These are phyloP conservation scores for Colletotrichum ledebouriae DNA, from an alignment of 2,329 filamentous ascomycete species.

Conservation along the genomic window DNA sequence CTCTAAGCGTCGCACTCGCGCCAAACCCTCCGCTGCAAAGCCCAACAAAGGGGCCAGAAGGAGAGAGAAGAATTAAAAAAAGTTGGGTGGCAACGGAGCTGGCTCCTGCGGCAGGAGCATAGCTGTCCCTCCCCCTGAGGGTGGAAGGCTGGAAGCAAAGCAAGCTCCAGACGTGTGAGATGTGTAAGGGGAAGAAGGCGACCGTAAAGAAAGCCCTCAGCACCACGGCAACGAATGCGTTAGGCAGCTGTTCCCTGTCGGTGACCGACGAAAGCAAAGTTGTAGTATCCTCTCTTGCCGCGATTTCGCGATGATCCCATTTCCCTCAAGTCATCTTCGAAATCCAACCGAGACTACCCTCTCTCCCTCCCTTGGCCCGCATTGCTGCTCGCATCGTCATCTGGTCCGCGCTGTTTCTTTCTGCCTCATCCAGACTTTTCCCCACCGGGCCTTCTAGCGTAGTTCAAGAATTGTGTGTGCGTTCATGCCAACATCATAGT, in stretches of 20 bases:
- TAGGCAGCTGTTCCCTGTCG: constrained; percentile 18
- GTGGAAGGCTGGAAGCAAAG: background rate
- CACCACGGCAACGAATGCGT: background rate
- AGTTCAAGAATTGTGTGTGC: constrained; percentile 15
- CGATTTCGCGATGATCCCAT: too few species aligned
- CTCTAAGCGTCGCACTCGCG: constrained; percentile 36
- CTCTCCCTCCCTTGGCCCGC: too few species aligned
- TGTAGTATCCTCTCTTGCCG: too few species aligned
- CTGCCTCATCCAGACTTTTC: background rate
- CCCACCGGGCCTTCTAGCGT: background rate
- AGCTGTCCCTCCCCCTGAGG: constrained; percentile 16
- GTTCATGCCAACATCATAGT: constrained; percentile 16
- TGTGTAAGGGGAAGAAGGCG: background rate
- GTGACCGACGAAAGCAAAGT: background rate
- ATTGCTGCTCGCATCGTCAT: too few species aligned
- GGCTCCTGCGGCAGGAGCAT: background rate
- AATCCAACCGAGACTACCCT: too few species aligned
- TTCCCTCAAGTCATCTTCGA: too few species aligned
- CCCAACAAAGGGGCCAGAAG: background rate
- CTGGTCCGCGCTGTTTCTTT: background rate
- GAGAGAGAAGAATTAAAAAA: background rate
- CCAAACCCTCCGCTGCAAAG: constrained; percentile 19
- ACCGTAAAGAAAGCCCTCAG: too few species aligned
- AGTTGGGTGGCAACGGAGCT: constrained; percentile 2
- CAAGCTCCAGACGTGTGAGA: too few species aligned